Evolutionary conservation across 176 grass and related monocot genomes (phyloP).

Genomic region (Areca catechu): DNA sequence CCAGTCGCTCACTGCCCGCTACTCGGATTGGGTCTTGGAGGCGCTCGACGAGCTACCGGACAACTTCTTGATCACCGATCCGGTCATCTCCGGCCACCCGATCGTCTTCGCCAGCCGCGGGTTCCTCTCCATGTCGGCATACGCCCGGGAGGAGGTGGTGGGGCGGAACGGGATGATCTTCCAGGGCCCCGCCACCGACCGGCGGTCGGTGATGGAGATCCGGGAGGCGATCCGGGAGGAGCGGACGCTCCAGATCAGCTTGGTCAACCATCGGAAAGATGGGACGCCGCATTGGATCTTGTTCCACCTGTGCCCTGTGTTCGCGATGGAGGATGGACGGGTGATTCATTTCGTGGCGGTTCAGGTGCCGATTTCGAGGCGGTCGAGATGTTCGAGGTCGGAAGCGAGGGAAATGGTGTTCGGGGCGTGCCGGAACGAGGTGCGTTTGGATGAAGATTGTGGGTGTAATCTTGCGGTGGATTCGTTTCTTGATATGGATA

Average conservation of each 20-base stretch:
- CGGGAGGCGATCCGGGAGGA: conserved; percentile 64
- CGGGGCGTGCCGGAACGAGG: conserved; percentile 63
- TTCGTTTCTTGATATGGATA: conserved; percentile 52
- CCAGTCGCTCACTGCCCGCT: conserved; percentile 56
- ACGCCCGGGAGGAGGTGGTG: conserved; percentile 41
- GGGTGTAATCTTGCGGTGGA: conserved; percentile 35
- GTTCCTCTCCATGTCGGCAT: conserved; percentile 52
- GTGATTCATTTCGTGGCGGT: conserved; percentile 84
- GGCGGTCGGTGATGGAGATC: conserved; percentile 47
- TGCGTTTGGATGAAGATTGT: conserved; percentile 28
- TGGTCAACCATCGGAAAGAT: conserved; percentile 84
- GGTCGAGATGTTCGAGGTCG: background rate
- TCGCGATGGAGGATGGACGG: conserved; percentile 39
- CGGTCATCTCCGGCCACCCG: conserved; percentile 64
- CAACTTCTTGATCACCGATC: conserved; percentile 86
- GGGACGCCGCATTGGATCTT: conserved; percentile 69
- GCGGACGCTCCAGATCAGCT: conserved; percentile 38
- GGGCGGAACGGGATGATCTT: conserved; percentile 76
- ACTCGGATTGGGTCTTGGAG: conserved; percentile 81
- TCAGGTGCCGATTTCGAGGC: conserved; percentile 55
- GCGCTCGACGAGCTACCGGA: conserved; percentile 61
- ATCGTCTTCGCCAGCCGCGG: conserved; percentile 78
- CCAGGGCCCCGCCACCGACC: conserved; percentile 74
- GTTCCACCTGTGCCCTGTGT: conserved; percentile 77
- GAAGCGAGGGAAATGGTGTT: conserved; percentile 1